These are phyloP conservation scores for Solanum gracilifrons DNA, from an alignment of 257 asterid species.

Conservation along the genomic window DNA sequence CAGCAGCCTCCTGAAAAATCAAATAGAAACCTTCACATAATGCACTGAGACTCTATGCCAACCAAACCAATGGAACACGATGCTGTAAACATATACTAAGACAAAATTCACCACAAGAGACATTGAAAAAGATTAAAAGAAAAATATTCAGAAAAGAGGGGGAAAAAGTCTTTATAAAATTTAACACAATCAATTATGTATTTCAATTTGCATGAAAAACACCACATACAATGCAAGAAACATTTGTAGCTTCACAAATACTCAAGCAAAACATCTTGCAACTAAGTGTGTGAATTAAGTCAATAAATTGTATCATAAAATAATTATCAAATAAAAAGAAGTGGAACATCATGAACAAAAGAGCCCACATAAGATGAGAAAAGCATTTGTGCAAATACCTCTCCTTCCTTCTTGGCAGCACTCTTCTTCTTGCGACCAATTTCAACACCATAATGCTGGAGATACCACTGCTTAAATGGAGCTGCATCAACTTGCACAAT, in stretches of 20 bases:
- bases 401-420: conserved; percentile 36
- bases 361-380: neutral
- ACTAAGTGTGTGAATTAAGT: neutral
- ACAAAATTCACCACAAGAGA: neutral
- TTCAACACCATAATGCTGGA: conserved; percentile 45
- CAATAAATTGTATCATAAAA: neutral
- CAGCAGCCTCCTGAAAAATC: conserved; percentile 11
- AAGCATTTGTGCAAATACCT: conserved; percentile 6
- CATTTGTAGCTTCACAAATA: neutral
- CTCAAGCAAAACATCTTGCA: neutral
- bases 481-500: conserved; percentile 35
- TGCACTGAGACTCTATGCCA: neutral
- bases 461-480: conserved; percentile 36
- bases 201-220: neutral
- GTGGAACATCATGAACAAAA: neutral
- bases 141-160: neutral
- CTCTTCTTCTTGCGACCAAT: conserved; percentile 43
- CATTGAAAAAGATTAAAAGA: neutral
- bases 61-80: neutral
- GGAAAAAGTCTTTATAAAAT: too few species aligned
- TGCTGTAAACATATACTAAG: neutral
- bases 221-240: neutral
- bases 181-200: neutral
- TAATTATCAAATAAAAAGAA: neutral
- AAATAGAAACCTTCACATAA: neutral